These are phyloP conservation scores for Aspergillus thermomutatus DNA, from an alignment of 2,329 filamentous ascomycete genomes.

Conservation along the genomic window DNA sequence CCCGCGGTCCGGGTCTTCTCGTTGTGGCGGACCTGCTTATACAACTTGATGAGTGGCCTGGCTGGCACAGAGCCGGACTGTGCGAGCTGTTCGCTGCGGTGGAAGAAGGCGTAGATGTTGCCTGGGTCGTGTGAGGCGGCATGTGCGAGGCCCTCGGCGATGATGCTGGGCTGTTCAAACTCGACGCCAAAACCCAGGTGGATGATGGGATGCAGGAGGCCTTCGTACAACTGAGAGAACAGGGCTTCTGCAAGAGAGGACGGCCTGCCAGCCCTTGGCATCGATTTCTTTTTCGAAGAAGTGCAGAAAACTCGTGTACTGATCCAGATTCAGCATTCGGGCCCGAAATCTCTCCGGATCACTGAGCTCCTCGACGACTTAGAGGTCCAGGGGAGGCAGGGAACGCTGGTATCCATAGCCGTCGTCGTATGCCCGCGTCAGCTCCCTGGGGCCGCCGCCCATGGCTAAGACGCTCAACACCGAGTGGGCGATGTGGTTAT, in stretches of 20 bases:
- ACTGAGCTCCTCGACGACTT: constrained; percentile 13
- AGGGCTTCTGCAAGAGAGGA: constrained; percentile 63
- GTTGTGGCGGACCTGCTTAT: too few relatives aligned
- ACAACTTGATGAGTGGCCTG: too few relatives aligned
- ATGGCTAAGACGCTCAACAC: constrained; percentile 28
- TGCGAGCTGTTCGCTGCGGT: too few relatives aligned
- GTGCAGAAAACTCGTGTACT: too few relatives aligned
- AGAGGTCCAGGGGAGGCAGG: constrained; percentile 17
- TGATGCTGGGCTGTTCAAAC: constrained; percentile 69
- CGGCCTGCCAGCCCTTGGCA: constrained; percentile 53
- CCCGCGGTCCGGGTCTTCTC: too few relatives aligned
- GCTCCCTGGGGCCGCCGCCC: constrained; percentile 22
- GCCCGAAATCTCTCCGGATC: constrained; percentile 21
- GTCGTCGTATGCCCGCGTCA: constrained; percentile 27
- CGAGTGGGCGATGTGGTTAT: constrained; percentile 30
- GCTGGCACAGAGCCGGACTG: too few relatives aligned
- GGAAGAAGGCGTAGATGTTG: too few relatives aligned
- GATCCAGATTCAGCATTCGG: too few relatives aligned
- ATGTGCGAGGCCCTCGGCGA: constrained; percentile 74
- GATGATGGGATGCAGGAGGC: constrained; percentile 68
- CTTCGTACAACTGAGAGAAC: constrained; percentile 60
- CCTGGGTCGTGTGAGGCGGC: constrained; percentile 61
- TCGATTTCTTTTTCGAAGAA: too few relatives aligned
- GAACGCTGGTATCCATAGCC: constrained; percentile 21
- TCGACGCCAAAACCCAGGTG: constrained; percentile 81